Base-by-base conservation (phyloP, 1,284 basidiomycete genomes). In the Rhodotorula sp. region DNA sequence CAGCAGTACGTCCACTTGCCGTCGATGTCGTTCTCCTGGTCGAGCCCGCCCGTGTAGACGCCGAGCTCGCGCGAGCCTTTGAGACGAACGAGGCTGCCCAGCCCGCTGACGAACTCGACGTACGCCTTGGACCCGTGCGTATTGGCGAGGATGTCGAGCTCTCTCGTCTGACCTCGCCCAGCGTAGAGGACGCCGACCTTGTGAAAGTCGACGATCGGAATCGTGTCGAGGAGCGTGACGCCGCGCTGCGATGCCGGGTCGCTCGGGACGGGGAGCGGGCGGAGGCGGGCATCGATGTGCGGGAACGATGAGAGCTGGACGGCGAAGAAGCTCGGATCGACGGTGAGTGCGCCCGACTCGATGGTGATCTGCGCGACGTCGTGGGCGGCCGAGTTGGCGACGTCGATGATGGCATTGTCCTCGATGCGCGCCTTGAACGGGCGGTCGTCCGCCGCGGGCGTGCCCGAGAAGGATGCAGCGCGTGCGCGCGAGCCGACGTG, bases 141-240 rank as follows among this genome's bases (percentile, higher is more conserved):
- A 80, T 99, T 99, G 71, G 86, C 86, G 34, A 99, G 86, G 68
- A 99, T 98, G 71, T 97, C 93, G 17, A 83, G 82, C 80, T 99
- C 96, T 36, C 87, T 84, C 22, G 85, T 89, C 82, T 99, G 97
- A 0, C 92, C 92, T 3, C 94, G 92, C 0, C 91, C 96, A 56
- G 96, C 96, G 80, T 98, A 99, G 82, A 99, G 85, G 53, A 99
- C 91, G 6, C 94, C 97, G 54, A 99, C 91, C 82, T 97, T 96
- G 83, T 97, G 92, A 1, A 94, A 96, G 82, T 99, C 97, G 74
- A 99, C 97, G 73, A 98, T 94, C 0, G 95, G 94, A 64, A 91
- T 91, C 56, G 88, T 85, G 79, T 98, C 94, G 46, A 99, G 85
- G 8, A 86, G 87, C 25, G 87, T 85, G 76, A 95, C 85, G 6